A percentile compares a stretch with the other conserved stretches of the same genome.
These are phyloP conservation scores for Chromera velia DNA, from an alignment of 73 alveolate species.

Conservation along the genomic window DNA sequence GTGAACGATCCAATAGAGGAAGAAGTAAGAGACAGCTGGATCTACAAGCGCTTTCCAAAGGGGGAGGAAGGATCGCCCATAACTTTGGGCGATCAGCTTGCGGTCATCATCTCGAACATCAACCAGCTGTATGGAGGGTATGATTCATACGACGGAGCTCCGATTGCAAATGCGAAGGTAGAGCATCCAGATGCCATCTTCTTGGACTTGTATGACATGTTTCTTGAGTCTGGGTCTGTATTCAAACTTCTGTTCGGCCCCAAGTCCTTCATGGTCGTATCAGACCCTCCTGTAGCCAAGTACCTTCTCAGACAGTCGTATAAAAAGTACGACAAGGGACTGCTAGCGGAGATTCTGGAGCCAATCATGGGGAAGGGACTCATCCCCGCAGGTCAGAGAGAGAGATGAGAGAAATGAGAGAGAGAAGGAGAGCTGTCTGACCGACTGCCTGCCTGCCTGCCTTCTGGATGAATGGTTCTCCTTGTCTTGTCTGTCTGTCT, in stretches of 20 bases:
- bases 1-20: no score
- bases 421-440: no score
- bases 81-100: not conserved
- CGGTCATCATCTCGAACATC: not conserved
- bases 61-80: not conserved
- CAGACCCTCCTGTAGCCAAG: constrained; percentile 33
- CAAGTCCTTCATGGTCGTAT: constrained; percentile 36
- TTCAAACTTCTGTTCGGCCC: constrained; percentile 45
- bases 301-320: constrained; percentile 28
- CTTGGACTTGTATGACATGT: no score
- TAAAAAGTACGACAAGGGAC: constrained; percentile 37
- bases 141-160: not conserved
- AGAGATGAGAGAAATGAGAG: no score
- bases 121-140: not conserved
- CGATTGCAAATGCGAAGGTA: no score
- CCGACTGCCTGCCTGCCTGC: no score
- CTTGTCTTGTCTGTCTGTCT: no score
- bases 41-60: not conserved
- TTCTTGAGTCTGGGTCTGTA: no score
- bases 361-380: constrained; percentile 46
- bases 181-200: no score
- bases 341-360: constrained; percentile 24
- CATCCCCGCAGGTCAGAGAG: constrained; percentile 38
- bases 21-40: no score
- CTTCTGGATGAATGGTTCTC: no score